Evolutionary conservation across 2,329 filamentous ascomycete species (phyloP), one percentile per base, ranked within the genome.

Genomic region (Graphilbum sp.): DNA sequence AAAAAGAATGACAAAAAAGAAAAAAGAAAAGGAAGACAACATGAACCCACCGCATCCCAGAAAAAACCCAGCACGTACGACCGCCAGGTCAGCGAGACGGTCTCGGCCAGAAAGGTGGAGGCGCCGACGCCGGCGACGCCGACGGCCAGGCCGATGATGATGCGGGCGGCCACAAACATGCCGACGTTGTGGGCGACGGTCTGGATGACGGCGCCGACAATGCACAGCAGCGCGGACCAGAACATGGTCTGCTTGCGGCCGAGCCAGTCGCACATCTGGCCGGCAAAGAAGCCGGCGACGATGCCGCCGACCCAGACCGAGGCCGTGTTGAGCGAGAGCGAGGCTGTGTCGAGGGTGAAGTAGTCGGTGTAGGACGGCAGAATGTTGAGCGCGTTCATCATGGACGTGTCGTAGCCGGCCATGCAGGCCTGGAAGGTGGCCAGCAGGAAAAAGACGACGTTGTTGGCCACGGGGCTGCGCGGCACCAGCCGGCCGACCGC

Each of bases 131-230:
- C 74, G 35, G 74, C 48, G 32, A 74, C 67, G 13, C 70, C 71
- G 36, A 75, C 69, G 17, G 72, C 72, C 20, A 69, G 64, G 15
- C 72, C 72, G 16, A 76, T 62, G 17, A 76, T 54, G 41, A 72
- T 61, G 40, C 72, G 67, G 15, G 70, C 62, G 17, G 72, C 54
- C 42, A 75, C 66, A 45, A 73, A 77, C 70, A 75, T 75, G 9
- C 67, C 75, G 16, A 47, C 40, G 39, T 49, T 46, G 34, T 45
- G 43, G 18, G 48, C 34, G 4, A 38, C 41, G 5, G 41, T 40
- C 34, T 44, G 42, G 20, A 51, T 38, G 8, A 44, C 35, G 17
- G 40, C 44, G 10, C 43, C 48, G 12, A 46, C 16, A 12, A 51
- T 35, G 15, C 38, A 47, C 24, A 39, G 11, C 5, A 36, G 4